Conservation (phyloP, 106 monocot species). For the Vanilla planifolia region DNA sequence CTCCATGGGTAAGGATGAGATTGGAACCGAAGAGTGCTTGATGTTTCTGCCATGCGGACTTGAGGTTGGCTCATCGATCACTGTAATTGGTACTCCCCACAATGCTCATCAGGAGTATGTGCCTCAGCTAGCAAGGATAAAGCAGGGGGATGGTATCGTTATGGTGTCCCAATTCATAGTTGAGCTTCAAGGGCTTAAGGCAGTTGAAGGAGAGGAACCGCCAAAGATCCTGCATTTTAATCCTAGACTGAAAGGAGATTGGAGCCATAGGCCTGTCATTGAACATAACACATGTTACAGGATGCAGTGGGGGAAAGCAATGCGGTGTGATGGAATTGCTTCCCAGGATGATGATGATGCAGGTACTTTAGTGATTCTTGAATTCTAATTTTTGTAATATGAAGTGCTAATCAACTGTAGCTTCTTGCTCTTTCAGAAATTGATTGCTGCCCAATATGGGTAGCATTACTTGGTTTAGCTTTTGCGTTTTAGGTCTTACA, state of each 20-base stretch:
- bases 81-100: constrained; percentile 72
- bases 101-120: constrained; percentile 49
- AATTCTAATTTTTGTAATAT: not conserved
- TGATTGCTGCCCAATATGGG: no score
- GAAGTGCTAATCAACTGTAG: not conserved
- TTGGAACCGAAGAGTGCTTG: constrained; percentile 21
- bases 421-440: no score
- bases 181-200: constrained; percentile 82
- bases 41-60: constrained; percentile 78
- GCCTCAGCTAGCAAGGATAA: constrained; percentile 34
- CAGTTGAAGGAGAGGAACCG: constrained; percentile 78
- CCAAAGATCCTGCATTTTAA: constrained; percentile 83
- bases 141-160: constrained; percentile 38
- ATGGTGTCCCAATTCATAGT: constrained; percentile 82
- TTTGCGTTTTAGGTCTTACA: no score
- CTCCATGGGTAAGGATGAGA: constrained; percentile 19
- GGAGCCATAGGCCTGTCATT: constrained; percentile 66
- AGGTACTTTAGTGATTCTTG: constrained; percentile 13
- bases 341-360: constrained; percentile 42
- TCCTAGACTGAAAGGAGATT: constrained; percentile 74
- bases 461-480: no score
- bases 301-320: constrained; percentile 84
- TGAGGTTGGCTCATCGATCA: constrained; percentile 59
- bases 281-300: constrained; percentile 86
- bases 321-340: constrained; percentile 43